Conservation (phyloP, 176 grass and related monocot species). For the Rhynchospora pubera region DNA sequence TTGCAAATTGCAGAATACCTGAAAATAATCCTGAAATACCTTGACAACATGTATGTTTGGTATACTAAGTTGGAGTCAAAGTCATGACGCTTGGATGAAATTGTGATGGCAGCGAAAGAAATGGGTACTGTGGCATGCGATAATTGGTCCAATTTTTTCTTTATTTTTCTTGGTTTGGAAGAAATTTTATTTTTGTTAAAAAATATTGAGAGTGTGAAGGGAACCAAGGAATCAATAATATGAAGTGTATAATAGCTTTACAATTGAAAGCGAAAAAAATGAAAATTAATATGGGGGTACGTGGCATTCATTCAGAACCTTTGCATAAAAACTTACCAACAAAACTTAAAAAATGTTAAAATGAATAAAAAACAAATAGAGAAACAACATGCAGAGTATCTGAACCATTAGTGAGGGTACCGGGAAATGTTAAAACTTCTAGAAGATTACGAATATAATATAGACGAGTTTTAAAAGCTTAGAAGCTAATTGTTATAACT, state of each 20-base stretch:
- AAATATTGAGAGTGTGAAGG: background rate
- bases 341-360: background rate
- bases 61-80: background rate
- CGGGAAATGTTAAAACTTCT: background rate
- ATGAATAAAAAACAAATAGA: slow-evolving; percentile 6
- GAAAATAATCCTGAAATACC: too few species aligned
- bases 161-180: background rate
- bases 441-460: background rate
- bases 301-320: background rate
- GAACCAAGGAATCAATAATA: background rate
- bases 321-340: background rate
- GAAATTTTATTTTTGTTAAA: background rate
- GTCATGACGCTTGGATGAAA: background rate
- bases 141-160: background rate
- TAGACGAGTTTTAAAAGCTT: background rate
- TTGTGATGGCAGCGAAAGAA: background rate
- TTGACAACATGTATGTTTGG: background rate
- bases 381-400: background rate
- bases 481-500: background rate
- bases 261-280: background rate
- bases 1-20: background rate
- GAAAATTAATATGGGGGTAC: background rate
- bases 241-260: background rate
- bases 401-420: background rate
- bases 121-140: background rate